These are phyloP conservation scores for Xylariaceae sp. DNA, from an alignment of 2,329 filamentous ascomycete species.

Conservation along the genomic window DNA sequence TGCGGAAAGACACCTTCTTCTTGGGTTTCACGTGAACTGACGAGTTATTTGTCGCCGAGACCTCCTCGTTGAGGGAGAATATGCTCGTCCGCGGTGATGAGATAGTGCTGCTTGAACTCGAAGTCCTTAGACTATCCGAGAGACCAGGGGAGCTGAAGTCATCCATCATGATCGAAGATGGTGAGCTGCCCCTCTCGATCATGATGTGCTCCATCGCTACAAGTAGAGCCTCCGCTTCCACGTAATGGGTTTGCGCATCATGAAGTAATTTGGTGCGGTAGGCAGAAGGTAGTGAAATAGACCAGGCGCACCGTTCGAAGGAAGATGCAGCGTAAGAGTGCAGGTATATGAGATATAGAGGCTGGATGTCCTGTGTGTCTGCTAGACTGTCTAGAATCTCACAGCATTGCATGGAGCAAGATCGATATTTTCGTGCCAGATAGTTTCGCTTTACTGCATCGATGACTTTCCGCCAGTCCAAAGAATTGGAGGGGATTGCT, in stretches of 20 bases:
- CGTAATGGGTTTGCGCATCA: conserved; percentile 51
- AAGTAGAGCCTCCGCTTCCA: conserved; percentile 46
- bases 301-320: conserved; percentile 52
- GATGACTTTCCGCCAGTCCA: conserved; percentile 51
- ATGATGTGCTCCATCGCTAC: conserved; percentile 42
- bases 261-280: conserved; percentile 47
- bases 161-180: conserved; percentile 37
- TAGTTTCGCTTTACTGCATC: conserved; percentile 53
- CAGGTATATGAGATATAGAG: conserved; percentile 54
- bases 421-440: conserved; percentile 46
- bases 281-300: conserved; percentile 43
- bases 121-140: conserved; percentile 46
- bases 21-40: conserved; percentile 25
- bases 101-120: conserved; percentile 39
- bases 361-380: conserved; percentile 43
- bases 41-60: conserved; percentile 7
- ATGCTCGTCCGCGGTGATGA: conserved; percentile 48
- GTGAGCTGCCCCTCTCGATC: conserved; percentile 35
- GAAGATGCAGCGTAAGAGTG: conserved; percentile 60
- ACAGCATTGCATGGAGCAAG: conserved; percentile 50
- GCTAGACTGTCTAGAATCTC: conserved; percentile 50
- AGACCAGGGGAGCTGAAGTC: conserved; percentile 45
- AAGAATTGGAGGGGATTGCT: conserved; percentile 41
- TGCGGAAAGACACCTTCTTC: conserved; percentile 45
- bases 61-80: conserved; percentile 29